These are phyloP conservation scores for Phoma sp. DNA, from an alignment of 2,329 filamentous ascomycete genomes.

Conservation along the genomic window DNA sequence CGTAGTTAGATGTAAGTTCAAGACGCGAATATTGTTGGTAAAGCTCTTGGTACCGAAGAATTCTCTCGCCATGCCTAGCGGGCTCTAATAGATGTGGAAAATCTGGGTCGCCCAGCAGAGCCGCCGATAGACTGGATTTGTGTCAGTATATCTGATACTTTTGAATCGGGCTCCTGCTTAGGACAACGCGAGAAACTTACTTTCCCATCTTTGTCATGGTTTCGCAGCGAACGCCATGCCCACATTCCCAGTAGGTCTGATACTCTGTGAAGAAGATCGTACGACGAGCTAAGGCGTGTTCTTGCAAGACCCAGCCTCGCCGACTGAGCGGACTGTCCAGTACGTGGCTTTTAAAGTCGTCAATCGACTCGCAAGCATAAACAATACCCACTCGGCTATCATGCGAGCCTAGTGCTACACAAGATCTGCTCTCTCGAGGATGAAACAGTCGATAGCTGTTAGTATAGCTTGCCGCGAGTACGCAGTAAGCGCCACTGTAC, in stretches of 20 bases:
- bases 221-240: constrained; percentile 24
- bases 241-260: constrained; percentile 39
- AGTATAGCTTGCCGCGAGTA: constrained; percentile 28
- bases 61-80: background rate
- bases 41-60: constrained; percentile 17
- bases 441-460: background rate
- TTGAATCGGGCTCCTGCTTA: no score
- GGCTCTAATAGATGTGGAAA: constrained; percentile 21
- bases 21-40: constrained; percentile 43
- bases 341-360: constrained; percentile 16
- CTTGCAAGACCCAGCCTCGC: constrained; percentile 37
- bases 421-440: background rate
- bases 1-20: constrained; percentile 20
- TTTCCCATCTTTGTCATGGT: constrained; percentile 21
- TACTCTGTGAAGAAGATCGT: constrained; percentile 32
- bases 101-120: constrained; percentile 37
- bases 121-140: constrained; percentile 23
- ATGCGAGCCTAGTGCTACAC: background rate
- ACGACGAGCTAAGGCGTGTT: constrained; percentile 30
- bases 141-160: no score
- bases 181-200: constrained; percentile 11
- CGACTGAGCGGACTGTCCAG: constrained; percentile 16
- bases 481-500: constrained; percentile 30
- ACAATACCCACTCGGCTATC: background rate
- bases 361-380: background rate